Percentiles rank a stretch among this genome's conserved stretches.
These are phyloP conservation scores for Trifolium fragiferum DNA, from an alignment of 306 rosid genomes.

Conservation along the genomic window DNA sequence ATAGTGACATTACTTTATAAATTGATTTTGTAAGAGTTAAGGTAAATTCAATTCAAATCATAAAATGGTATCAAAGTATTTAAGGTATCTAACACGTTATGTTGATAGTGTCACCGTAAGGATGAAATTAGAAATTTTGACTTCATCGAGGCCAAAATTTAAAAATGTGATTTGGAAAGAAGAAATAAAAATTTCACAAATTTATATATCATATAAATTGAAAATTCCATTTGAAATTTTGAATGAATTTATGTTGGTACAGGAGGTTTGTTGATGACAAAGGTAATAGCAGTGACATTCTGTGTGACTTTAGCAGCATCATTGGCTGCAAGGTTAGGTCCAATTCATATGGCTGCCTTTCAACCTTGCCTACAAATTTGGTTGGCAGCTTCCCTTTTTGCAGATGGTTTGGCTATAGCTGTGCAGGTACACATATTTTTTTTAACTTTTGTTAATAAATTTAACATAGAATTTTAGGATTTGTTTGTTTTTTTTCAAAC, in stretches of 20 bases:
- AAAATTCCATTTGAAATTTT: not conserved
- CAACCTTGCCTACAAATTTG: conserved; percentile 86
- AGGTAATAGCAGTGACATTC: conserved; percentile 89
- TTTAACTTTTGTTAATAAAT: not conserved
- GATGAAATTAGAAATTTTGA: not conserved
- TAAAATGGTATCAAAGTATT: too few relatives aligned
- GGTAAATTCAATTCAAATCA: too few relatives aligned
- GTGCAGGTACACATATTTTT: conserved; percentile 62
- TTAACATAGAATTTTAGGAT: not conserved
- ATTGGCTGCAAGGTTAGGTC: conserved; percentile 75
- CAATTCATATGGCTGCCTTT: conserved; percentile 90
- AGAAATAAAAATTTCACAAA: not conserved
- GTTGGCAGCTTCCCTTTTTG: conserved; percentile 85
- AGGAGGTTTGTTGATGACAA: conserved; percentile 72
- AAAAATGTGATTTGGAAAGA: not conserved
- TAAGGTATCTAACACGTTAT: not conserved
- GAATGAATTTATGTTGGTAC: conserved; percentile 1
- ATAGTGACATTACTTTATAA: too few relatives aligned
- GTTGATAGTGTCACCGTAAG: not conserved
- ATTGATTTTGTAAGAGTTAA: too few relatives aligned
- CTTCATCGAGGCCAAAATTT: not conserved
- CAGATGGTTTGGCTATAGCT: conserved; percentile 96
- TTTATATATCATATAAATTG: too few relatives aligned
- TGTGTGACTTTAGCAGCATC: conserved; percentile 91
- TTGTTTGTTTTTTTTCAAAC: not conserved